Conservation (phyloP, 805 yeast genomes). For the Ogataea siamensis region DNA sequence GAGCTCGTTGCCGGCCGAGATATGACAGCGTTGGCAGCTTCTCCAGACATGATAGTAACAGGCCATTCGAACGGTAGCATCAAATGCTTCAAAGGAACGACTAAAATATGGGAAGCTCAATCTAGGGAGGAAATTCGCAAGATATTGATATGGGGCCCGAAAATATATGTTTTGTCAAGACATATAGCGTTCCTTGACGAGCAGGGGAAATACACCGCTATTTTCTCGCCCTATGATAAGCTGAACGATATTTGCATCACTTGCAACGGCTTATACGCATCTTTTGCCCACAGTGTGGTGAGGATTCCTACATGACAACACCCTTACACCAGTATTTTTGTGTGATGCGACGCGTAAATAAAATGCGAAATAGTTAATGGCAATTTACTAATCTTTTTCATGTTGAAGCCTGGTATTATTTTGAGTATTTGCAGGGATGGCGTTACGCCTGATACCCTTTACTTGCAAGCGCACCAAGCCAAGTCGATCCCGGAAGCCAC, state of each 20-base stretch:
- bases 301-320: background rate
- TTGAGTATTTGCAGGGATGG: conserved; percentile 25
- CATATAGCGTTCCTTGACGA: conserved; percentile 1
- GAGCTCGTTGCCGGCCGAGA: conserved; percentile 21
- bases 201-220: background rate
- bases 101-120: conserved; percentile 1
- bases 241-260: conserved; percentile 1
- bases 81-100: conserved; percentile 1
- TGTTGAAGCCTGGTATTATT: conserved; percentile 25
- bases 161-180: background rate
- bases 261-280: background rate
- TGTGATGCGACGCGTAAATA: conserved; percentile 13
- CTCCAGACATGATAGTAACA: conserved; percentile 4
- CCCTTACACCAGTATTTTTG: conserved; percentile 3
- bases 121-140: background rate
- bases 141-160: background rate
- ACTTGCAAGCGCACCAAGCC: conserved; percentile 33
- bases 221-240: background rate
- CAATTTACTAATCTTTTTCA: conserved; percentile 12
- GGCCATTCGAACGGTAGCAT: conserved; percentile 23
- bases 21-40: conserved; percentile 12
- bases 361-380: conserved; percentile 9
- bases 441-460: conserved; percentile 20
- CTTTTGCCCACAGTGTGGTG: background rate
- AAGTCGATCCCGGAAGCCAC: conserved; percentile 36